Evolutionary conservation across 192 early-diverging fungal genomes (phyloP), one percentile per base, ranked within the genome.

Genomic region (Coemansia guatemalensis): DNA sequence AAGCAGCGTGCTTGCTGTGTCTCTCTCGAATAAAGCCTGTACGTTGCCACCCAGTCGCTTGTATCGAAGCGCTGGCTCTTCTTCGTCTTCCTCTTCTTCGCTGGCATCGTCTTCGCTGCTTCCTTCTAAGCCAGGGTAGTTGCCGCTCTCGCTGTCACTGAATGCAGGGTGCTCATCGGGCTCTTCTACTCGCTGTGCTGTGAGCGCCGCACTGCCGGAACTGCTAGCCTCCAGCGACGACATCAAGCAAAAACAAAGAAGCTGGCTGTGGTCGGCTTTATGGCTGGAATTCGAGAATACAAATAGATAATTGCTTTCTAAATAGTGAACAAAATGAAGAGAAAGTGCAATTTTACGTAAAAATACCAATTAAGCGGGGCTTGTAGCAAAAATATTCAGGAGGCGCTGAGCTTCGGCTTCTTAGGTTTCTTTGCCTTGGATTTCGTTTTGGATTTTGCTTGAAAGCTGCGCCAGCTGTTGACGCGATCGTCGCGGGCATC

Each of bases 61-160:
- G 76, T 97, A 98, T 58, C 92, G 89, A 33, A 98, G 83, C 62
- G 90, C 89, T 18, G 96, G 96, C 71, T 98, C 96, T 30, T 93
- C 92, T 27, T 96, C 93, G 7, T 92, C 89, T 12, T 85, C 74
- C 4, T 85, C 78, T 32, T 73, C 81, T 23, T 86, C 78, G 57
- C 72, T 60, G 47, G 75, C 73, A 47, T 48, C 26, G 39, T 53
- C 35, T 39, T 39, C 39, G 14, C 39, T 44, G 14, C 39, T 44
- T 44, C 14, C 39, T 20, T 58, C 48, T 12, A 44, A 44, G 12
- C 48, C 35, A 50, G 3, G 3, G 52, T 53, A 53, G 25, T 48
- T 60, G 58, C 32, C 58, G 47, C 9, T 30, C 6, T 6, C 29
- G 29, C 39, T 44, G 14, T 44, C 39, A 12, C 39, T 44, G 14